These are phyloP conservation scores for Yarrowia hollandica DNA, from an alignment of 805 yeast genomes.

Conservation along the genomic window DNA sequence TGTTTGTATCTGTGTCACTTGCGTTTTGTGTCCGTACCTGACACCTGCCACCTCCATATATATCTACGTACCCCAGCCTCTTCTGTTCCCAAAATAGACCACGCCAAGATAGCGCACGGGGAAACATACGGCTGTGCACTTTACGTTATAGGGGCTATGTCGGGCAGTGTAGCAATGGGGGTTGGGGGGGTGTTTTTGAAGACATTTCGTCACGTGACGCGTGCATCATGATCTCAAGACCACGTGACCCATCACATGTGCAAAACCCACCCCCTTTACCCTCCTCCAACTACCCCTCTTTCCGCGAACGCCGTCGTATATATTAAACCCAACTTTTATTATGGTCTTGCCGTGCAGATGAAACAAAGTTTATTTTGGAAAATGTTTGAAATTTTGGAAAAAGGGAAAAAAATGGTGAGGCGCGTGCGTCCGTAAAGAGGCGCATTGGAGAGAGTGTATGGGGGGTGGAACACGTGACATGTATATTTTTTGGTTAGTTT, in stretches of 20 bases:
- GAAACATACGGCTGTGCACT: constrained; percentile 8
- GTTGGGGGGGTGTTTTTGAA: background rate
- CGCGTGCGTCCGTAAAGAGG: no score
- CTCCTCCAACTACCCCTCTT: background rate
- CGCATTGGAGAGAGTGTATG: no score
- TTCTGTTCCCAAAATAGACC: constrained; percentile 6
- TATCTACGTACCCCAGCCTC: background rate
- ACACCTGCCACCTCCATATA: background rate
- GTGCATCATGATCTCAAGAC: no score
- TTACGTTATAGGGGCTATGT: background rate
- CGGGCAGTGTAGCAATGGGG: background rate
- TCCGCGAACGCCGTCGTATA: background rate
- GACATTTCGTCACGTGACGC: no score
- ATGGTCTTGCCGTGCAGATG: background rate
- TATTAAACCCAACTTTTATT: constrained; percentile 12
- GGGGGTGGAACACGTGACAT: no score
- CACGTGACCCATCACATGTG: no score
- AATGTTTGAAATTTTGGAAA: no score
- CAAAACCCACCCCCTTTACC: no score
- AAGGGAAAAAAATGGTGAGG: no score
- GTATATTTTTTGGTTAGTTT: no score
- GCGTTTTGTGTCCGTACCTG: background rate
- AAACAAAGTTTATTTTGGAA: background rate
- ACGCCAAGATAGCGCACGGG: background rate
- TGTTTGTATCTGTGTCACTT: background rate